Evolutionary conservation across 495 filamentous ascomycete species (phyloP), one percentile per base, ranked within the genome.

Genomic region (Penicillium ochrochloron): DNA sequence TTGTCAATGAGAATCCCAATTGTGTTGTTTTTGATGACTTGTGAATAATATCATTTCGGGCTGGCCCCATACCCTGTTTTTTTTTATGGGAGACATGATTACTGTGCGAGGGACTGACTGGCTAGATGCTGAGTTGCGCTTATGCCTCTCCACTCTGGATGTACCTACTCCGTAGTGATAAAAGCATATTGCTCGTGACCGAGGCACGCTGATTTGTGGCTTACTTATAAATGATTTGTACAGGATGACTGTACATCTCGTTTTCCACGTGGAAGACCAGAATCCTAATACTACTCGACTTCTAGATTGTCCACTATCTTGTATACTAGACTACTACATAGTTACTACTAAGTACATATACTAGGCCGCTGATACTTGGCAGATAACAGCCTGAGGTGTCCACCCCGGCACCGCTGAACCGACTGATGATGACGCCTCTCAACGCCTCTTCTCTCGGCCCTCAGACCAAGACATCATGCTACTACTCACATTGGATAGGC

Each of bases 311-410:
- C 3, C 31, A 33, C 31, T 7, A 33, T 33, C 5, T 33, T 3
- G 5, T 9, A 6, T 33, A 1, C 31, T 33, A 33, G 5, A 33
- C 31, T 7, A 33, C 5, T 33, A n/a, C n/a, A n/a, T n/a, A n/a
- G n/a, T n/a, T n/a, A n/a, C 25, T 27, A 27, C 25, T n/a, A 27
- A 27, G 25, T 27, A 27, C 25, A 27, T 27, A 27, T 27, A 27
- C 25, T 4, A 27, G 25, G 25, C 25, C 4, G 4, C 25, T 27
- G 25, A 8, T 23, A 19, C 51, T 54, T 54, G 51, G 51, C 51
- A 34, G 50, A 14, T 34, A 10, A 31, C 14, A 54, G 25, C 51
- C 51, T 54, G 27, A 54, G 51, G 51, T 54, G 51, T 54, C 51
- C 27, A 54, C 51, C 27, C 51, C 27, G 17, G 27, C 44, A 10